Conservation (phyloP, 2,329 filamentous ascomycete species). For the Neurospora crassa region DNA sequence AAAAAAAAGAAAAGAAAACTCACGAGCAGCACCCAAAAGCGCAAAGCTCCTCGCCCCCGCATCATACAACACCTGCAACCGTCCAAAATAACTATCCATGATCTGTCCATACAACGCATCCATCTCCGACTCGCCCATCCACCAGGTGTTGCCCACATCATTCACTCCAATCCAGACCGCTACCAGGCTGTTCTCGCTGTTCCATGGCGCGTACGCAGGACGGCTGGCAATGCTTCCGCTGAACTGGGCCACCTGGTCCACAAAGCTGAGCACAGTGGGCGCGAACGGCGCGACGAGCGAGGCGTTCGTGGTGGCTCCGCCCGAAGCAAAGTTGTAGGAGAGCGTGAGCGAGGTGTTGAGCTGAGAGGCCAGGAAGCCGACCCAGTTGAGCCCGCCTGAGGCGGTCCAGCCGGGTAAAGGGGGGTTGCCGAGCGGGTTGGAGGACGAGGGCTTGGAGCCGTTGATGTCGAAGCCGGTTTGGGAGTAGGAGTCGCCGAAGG, state of each 20-base stretch:
- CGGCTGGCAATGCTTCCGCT: constrained; percentile 23
- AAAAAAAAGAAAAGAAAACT: constrained; percentile 9
- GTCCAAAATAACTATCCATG: constrained; percentile 32
- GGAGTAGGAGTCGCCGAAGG: constrained; percentile 46
- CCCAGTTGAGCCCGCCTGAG: constrained; percentile 38
- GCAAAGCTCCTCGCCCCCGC: constrained; percentile 38
- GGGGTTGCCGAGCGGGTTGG: constrained; percentile 53
- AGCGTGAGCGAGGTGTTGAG: constrained; percentile 33
- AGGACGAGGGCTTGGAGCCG: constrained; percentile 37
- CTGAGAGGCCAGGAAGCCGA: constrained; percentile 33
- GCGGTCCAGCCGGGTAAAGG: constrained; percentile 38
- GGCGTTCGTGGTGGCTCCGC: constrained; percentile 40
- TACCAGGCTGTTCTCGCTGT: constrained; percentile 33
- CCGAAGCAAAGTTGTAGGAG: constrained; percentile 40
- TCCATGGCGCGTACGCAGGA: constrained; percentile 31
- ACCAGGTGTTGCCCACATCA: constrained; percentile 42
- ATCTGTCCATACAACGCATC: constrained; percentile 25
- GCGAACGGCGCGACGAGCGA: constrained; percentile 37
- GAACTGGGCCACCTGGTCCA: constrained; percentile 41
- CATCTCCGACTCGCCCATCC: constrained; percentile 27
- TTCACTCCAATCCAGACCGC: constrained; percentile 47
- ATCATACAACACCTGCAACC: constrained; percentile 32
- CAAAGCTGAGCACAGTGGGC: constrained; percentile 37
- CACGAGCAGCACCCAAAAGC: constrained; percentile 36
- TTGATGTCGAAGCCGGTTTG: constrained; percentile 46